A percentile compares a stretch with the other conserved stretches of the same genome.
Evolutionary conservation across 78 protist genomes (phyloP).

Genomic region (Chrysochromulina parva): DNA sequence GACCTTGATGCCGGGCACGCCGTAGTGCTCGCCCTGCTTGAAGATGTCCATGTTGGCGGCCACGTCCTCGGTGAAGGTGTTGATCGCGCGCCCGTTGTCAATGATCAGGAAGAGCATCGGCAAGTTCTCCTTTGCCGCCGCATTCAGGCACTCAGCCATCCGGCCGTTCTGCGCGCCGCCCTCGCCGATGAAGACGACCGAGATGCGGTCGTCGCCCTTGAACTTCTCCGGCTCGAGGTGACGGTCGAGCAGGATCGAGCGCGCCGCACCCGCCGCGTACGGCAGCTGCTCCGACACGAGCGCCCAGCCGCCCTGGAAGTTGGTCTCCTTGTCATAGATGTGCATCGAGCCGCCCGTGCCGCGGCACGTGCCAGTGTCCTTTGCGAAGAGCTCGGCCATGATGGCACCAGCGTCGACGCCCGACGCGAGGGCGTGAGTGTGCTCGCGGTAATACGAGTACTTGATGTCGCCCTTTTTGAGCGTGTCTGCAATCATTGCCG

Average conservation of each 20-base stretch:
- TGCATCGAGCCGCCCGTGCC: conserved; percentile 53
- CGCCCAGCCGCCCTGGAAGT: conserved; percentile 58
- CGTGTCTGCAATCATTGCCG: conserved; percentile 29
- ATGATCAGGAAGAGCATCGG: conserved; percentile 37
- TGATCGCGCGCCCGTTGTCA: conserved; percentile 52
- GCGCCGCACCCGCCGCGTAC: conserved; percentile 42
- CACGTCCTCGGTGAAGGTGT: conserved; percentile 47
- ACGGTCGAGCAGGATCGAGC: conserved; percentile 45
- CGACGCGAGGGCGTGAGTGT: conserved; percentile 46
- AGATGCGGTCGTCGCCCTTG: conserved; percentile 37
- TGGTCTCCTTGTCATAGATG: conserved; percentile 46
- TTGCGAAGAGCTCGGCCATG: conserved; percentile 44
- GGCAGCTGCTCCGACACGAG: conserved; percentile 54
- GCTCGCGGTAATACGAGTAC: conserved; percentile 46
- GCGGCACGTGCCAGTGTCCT: conserved; percentile 45
- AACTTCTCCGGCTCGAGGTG: not conserved
- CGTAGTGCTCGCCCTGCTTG: conserved; percentile 45
- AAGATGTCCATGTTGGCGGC: conserved; percentile 30
- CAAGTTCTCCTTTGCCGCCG: conserved; percentile 46
- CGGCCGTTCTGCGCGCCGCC: conserved; percentile 50
- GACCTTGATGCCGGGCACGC: conserved; percentile 41
- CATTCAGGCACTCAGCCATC: conserved; percentile 46
- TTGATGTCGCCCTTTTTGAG: conserved; percentile 43
- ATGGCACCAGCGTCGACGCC: conserved; percentile 33
- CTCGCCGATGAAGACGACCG: conserved; percentile 42